Evolutionary conservation across 1,284 basidiomycete species (phyloP), one percentile per base, ranked within the genome.

Genomic region (Cystobasidium pallidum): DNA sequence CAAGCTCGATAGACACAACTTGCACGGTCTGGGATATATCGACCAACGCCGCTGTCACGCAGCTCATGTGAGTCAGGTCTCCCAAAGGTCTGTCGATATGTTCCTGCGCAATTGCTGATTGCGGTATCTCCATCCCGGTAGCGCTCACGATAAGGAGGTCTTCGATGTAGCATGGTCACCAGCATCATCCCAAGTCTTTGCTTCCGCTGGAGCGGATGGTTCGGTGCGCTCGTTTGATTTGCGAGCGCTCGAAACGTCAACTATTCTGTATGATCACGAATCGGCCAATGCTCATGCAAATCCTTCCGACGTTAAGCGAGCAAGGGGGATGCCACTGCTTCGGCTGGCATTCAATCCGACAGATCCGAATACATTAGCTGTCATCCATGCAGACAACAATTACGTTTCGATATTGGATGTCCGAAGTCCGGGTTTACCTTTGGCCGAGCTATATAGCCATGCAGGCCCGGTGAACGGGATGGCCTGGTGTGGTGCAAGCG

Each of bases 121-220:
- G 32, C 7, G 1, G 21, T 24, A 28, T 57, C 21, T 43, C 4
- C 11, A 24, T 21, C 1, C 11, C 87, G 94, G 10, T 76, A 95
- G 95, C 80, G 96, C 96, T 0, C 96, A 99, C 83, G 96, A 99
- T 84, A 88, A 93, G 58, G 96, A 98, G 81, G 96, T 99, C 7
- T 78, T 75, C 71, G 76, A 76, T 68, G 74, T 76, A 21, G 73
- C 73, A 3, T 77, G 96, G 95, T 87, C 97, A n/a, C 96, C 96
- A 1, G 88, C 89, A n/a, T 95, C 92, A 13, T 91, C 91, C 3
- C 94, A 99, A 81, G 94, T 98, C 75, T 99, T 99, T 81, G 94
- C 98, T 39, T 95, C 92, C 17, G 96, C 99, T 24, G 96, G 96
- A 28, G 96, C 95, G 15, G 96, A 99, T 80, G 96, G 96, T 13